Percentiles rank a stretch among this genome's conserved stretches.
phyloP scores from a whole-genome alignment of 83 land plant species.

The Diphasiastrum complanatum region DNA sequence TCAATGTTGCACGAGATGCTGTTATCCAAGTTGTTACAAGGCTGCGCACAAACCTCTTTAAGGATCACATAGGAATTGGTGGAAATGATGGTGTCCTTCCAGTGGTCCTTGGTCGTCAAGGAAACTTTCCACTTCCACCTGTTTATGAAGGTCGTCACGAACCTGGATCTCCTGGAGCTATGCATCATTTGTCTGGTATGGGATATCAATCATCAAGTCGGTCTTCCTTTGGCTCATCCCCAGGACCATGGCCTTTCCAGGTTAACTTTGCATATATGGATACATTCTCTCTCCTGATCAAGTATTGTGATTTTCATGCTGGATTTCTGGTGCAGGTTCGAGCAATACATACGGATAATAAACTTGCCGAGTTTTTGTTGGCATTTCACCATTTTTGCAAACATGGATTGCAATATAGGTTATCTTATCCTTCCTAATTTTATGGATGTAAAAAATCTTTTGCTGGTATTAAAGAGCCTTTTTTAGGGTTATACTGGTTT shows the following conservation, averaged over 20 bases:
- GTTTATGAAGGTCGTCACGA: not conserved
- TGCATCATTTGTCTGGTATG: not conserved
- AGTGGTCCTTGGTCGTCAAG: too few species aligned
- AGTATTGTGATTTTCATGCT: too few species aligned
- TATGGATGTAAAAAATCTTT: not conserved
- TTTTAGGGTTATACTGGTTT: not conserved
- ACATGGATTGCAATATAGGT: too few species aligned
- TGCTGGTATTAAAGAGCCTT: not conserved
- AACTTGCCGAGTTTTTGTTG: too few species aligned
- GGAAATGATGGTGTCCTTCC: too few species aligned
- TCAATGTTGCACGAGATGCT: constrained; percentile 4
- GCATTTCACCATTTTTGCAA: too few species aligned
- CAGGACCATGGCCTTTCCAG: constrained; percentile 3
- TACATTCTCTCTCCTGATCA: not conserved
- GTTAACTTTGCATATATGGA: not conserved
- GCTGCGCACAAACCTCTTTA: constrained; percentile 9
- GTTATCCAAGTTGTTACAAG: constrained; percentile 12
- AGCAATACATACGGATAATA: too few species aligned
- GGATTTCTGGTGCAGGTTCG: too few species aligned
- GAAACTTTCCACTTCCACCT: not conserved
- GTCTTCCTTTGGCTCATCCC: not conserved
- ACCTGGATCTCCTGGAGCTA: not conserved
- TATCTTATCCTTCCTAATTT: not conserved
- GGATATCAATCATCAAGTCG: not conserved
- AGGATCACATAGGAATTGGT: not conserved